A percentile compares a stretch with the other conserved stretches of the same genome.
These are phyloP conservation scores for Termitomyces sp. DNA, from an alignment of 768 basidiomycete species.

Conservation along the genomic window DNA sequence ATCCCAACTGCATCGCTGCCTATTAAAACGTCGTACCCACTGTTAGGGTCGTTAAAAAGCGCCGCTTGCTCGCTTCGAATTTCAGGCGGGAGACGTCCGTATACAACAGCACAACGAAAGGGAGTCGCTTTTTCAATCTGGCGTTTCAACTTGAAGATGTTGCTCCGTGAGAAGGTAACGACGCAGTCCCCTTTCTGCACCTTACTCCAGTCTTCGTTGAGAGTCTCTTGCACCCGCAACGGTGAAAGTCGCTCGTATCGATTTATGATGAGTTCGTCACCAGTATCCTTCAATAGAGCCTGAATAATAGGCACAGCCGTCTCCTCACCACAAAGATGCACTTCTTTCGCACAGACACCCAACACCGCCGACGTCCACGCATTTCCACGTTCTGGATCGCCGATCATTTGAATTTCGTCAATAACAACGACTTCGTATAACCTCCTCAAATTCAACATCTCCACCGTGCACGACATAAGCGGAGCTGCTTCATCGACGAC, in stretches of 20 bases:
- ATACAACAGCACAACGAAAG: constrained; percentile 85
- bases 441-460: constrained; percentile 62
- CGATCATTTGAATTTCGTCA: constrained; percentile 97
- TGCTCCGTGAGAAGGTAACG: constrained; percentile 74
- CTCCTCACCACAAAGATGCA: constrained; percentile 96
- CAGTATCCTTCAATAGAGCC: constrained; percentile 63
- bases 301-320: constrained; percentile 80
- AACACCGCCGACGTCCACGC: constrained; percentile 84
- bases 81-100: constrained; percentile 90
- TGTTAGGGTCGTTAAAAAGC: constrained; percentile 81
- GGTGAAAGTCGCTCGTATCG: constrained; percentile 89
- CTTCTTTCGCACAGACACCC: constrained; percentile 67
- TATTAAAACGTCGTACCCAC: constrained; percentile 85
- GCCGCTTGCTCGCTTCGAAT: constrained; percentile 88
- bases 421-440: constrained; percentile 80
- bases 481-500: constrained; percentile 52
- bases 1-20: constrained; percentile 96
- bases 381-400: constrained; percentile 68
- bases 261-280: constrained; percentile 76
- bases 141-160: constrained; percentile 76
- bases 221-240: constrained; percentile 61
- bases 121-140: constrained; percentile 65
- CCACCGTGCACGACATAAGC: constrained; percentile 83
- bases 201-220: constrained; percentile 53
- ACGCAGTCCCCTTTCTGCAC: constrained; percentile 85